Evolutionary conservation across 176 grass and related monocot species (phyloP).

Genomic region (Dactylis glomerata): DNA sequence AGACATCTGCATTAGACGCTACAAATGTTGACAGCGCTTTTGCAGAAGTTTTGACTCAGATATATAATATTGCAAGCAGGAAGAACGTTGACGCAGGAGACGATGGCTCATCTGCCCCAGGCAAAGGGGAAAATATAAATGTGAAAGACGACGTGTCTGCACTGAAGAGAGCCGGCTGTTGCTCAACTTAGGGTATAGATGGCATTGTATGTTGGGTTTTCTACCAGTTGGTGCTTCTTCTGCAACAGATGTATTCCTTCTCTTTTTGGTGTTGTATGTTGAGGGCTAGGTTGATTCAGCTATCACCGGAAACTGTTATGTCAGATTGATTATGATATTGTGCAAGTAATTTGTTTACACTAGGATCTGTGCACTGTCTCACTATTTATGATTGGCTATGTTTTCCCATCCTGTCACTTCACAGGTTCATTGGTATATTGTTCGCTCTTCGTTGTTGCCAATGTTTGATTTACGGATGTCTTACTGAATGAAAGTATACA

Average conservation of each 20-base stretch:
- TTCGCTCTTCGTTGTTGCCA: not conserved
- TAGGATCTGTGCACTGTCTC: not conserved
- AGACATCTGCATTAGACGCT: conserved; percentile 54
- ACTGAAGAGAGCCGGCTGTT: conserved; percentile 46
- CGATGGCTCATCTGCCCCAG: conserved; percentile 19
- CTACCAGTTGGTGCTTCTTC: conserved; percentile 12
- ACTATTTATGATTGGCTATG: not conserved
- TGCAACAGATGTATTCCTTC: conserved; percentile 6
- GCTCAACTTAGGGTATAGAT: conserved; percentile 46
- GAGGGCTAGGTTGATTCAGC: conserved; percentile 3
- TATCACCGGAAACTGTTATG: conserved; percentile 5
- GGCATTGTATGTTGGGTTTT: conserved; percentile 10
- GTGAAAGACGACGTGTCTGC: conserved; percentile 53
- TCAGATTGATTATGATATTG: conserved; percentile 19
- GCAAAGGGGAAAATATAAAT: conserved; percentile 56
- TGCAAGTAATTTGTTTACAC: conserved; percentile 15
- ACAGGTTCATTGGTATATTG: not conserved
- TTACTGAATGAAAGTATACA: not conserved
- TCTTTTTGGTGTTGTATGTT: not conserved
- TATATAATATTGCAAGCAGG: conserved; percentile 45
- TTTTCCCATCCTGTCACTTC: not conserved
- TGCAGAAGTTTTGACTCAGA: conserved; percentile 54
- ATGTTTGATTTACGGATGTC: not conserved
- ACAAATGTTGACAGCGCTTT: conserved; percentile 56
- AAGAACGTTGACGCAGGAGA: conserved; percentile 38